Evolutionary conservation across 2,329 filamentous ascomycete genomes (phyloP).

Genomic region (Fusarium sp.): DNA sequence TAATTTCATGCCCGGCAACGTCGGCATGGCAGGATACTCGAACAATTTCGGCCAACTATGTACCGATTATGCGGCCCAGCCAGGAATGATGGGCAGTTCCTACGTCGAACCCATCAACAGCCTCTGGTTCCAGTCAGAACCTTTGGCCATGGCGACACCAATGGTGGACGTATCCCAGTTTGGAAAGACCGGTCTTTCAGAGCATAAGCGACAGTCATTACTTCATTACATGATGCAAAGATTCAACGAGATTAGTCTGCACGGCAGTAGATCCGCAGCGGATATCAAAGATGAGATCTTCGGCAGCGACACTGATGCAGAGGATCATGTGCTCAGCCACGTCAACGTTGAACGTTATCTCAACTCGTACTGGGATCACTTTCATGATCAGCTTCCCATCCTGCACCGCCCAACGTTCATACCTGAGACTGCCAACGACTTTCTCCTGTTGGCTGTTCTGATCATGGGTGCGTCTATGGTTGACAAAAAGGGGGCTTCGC

Average conservation of each 20-base stretch:
- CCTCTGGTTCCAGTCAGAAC: slow-evolving; percentile 49
- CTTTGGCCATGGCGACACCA: slow-evolving; percentile 43
- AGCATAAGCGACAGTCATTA: slow-evolving; percentile 48
- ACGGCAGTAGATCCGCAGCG: slow-evolving; percentile 47
- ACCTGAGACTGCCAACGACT: slow-evolving; percentile 48
- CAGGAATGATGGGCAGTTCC: slow-evolving; percentile 43
- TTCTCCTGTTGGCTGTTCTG: slow-evolving; percentile 45
- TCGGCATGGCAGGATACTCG: slow-evolving; percentile 45
- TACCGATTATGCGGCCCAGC: slow-evolving; percentile 45
- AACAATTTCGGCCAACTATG: slow-evolving; percentile 50
- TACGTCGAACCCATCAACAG: slow-evolving; percentile 49
- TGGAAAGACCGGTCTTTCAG: slow-evolving; percentile 46
- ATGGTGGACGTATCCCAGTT: slow-evolving; percentile 44
- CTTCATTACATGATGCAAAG: slow-evolving; percentile 50
- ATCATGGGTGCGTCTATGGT: slow-evolving; percentile 51
- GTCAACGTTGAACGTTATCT: slow-evolving; percentile 47
- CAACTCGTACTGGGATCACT: slow-evolving; percentile 49
- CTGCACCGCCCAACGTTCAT: slow-evolving; percentile 48
- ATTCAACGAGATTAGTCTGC: slow-evolving; percentile 49
- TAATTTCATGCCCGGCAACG: slow-evolving; percentile 42
- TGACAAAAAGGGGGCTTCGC: slow-evolving; percentile 37
- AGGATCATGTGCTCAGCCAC: slow-evolving; percentile 46
- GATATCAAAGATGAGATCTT: slow-evolving; percentile 50
- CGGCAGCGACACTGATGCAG: slow-evolving; percentile 46
- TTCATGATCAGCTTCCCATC: slow-evolving; percentile 48